phyloP scores from a whole-genome alignment of 768 basidiomycete species.

The Termitomyces heimii region DNA sequence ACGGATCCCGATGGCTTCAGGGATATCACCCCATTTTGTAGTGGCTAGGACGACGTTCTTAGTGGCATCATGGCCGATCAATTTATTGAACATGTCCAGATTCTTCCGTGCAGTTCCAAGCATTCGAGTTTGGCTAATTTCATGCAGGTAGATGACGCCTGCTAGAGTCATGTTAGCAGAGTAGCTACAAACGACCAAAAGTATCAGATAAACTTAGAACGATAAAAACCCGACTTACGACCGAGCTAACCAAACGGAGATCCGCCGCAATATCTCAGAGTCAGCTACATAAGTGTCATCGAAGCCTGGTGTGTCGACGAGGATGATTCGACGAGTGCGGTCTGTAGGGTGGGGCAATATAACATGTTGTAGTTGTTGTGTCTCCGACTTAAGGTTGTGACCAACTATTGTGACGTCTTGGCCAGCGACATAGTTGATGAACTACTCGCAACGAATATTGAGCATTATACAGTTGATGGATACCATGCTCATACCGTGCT shows the following conservation, averaged over 20 bases:
- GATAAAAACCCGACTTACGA: not conserved
- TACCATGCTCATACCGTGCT: constrained; percentile 4
- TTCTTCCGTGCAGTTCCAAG: constrained; percentile 16
- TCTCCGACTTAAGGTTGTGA: constrained; percentile 9
- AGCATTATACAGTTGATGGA: not conserved
- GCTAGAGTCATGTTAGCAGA: constrained; percentile 10
- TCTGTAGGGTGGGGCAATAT: constrained; percentile 6
- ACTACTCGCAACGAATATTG: not conserved
- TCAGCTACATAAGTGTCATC: constrained; percentile 11
- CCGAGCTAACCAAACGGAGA: constrained; percentile 9
- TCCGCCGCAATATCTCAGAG: constrained; percentile 7
- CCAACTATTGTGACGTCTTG: constrained; percentile 1
- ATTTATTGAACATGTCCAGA: constrained; percentile 14
- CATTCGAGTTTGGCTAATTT: constrained; percentile 16
- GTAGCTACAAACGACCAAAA: constrained; percentile 1
- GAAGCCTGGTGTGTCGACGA: constrained; percentile 12
- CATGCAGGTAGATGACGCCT: constrained; percentile 14
- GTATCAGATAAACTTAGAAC: not conserved
- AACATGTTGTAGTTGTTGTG: constrained; percentile 9
- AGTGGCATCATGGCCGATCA: constrained; percentile 10
- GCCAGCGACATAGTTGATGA: constrained; percentile 8
- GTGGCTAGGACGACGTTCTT: constrained; percentile 14
- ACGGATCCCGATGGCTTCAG: not conserved
- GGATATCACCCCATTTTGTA: constrained; percentile 10
- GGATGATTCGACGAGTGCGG: constrained; percentile 3